Percentiles rank a stretch among this genome's conserved stretches.
phyloP scores from a whole-genome alignment of 2,329 filamentous ascomycete genomes.

The Xenoacremonium recifei region DNA sequence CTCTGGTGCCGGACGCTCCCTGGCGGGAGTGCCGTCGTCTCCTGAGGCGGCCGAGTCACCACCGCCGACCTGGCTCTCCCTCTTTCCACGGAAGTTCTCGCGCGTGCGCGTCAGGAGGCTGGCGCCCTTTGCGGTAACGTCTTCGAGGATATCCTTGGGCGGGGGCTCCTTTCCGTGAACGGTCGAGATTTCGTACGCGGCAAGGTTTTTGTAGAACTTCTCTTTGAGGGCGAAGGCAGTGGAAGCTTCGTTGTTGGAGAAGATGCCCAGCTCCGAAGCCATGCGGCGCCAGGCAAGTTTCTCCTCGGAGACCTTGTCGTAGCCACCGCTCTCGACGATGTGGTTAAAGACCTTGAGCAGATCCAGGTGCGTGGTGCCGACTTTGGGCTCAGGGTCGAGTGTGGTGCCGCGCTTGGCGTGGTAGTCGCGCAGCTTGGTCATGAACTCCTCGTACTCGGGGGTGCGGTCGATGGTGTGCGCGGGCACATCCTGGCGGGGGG shows the following conservation, averaged over 20 bases:
- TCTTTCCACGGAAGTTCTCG: slow-evolving; percentile 65
- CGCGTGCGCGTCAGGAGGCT: slow-evolving; percentile 74
- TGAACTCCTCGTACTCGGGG: slow-evolving; percentile 76
- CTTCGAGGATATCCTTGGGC: slow-evolving; percentile 83
- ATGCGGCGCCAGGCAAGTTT: slow-evolving; percentile 85
- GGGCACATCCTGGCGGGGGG: slow-evolving; percentile 35
- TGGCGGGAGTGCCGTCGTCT: slow-evolving; percentile 57
- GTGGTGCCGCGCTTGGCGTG: slow-evolving; percentile 76
- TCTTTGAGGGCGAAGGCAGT: slow-evolving; percentile 84
- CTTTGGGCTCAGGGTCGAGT: slow-evolving; percentile 78
- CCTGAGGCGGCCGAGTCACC: slow-evolving; percentile 59
- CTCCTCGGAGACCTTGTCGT: slow-evolving; percentile 79
- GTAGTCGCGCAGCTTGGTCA: slow-evolving; percentile 68
- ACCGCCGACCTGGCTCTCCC: slow-evolving; percentile 47
- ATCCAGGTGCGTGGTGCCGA: slow-evolving; percentile 74
- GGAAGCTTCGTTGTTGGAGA: slow-evolving; percentile 73
- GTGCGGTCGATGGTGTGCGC: slow-evolving; percentile 55
- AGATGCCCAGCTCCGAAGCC: slow-evolving; percentile 72
- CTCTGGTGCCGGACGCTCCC: slow-evolving; percentile 51
- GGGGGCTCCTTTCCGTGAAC: slow-evolving; percentile 79
- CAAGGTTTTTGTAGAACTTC: slow-evolving; percentile 85
- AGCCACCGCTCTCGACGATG: slow-evolving; percentile 76
- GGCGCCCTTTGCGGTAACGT: slow-evolving; percentile 82
- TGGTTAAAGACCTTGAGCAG: slow-evolving; percentile 75
- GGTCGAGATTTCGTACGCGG: slow-evolving; percentile 80